Evolutionary conservation across 768 basidiomycete species (phyloP), one percentile per base, ranked within the genome.

Genomic region (Calocera viscosa): DNA sequence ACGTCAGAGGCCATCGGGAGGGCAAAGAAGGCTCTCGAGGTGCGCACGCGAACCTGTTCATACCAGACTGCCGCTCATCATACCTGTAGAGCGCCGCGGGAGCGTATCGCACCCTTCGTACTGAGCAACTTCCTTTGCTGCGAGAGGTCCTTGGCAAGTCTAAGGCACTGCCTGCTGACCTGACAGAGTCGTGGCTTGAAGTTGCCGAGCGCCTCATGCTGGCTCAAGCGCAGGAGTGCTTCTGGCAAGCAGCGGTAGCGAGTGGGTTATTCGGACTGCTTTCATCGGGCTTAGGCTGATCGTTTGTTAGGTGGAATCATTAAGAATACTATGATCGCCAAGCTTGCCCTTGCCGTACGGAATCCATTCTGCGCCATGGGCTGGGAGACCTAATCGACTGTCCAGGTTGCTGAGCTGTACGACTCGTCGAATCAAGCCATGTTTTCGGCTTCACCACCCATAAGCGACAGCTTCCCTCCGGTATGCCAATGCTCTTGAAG

Each of bases 221-320:
- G 2, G 93, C 93, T 0, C 92, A 97, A 75, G 94, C 94, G 0
- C 95, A 98, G 71, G 96, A 99, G 77, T 95, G 91, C 73, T 91
- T 86, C 43, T 98, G 94, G 94, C 94, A 95, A 74, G 83, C 88
- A 70, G 94, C 94, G 17, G 87, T 88, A 73, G 77, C 90, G 67
- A 90, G 93, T 91, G 71, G 71, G 74, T 71, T 1, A 11, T 47
- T 60, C 49, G 16, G 35, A 19, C n/a, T 30, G 16, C 24, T 49
- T 16, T 19, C 30, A 10, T 11, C 11, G 63, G 43, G 49, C 38
- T 47, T 64, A 19, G 43, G 43, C 30, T 22, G 34, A 33, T 39
- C 19, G 30, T 60, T 39, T 28, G 24, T 34, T 63, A 33, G 35
- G 22, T 39, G 8, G 60, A 73, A 83, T 84, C 71, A 86, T 84